phyloP scores from a whole-genome alignment of 1,139 yeast genomes.

The Scheffersomyces segobiensis region DNA sequence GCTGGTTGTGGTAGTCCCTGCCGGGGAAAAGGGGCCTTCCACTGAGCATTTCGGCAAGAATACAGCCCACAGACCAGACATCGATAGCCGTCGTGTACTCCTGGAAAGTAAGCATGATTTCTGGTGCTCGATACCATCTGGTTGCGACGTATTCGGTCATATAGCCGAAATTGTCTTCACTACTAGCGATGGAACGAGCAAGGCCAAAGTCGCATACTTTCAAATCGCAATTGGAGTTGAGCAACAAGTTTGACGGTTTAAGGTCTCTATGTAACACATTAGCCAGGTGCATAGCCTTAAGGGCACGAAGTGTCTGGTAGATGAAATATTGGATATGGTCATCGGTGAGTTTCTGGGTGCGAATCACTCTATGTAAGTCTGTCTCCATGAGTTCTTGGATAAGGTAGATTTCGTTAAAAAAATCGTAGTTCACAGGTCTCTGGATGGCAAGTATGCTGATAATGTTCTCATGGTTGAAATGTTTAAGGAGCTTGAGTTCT shows the following conservation, averaged over 20 bases:
- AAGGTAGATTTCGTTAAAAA: constrained; percentile 83
- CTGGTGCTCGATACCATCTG: constrained; percentile 97
- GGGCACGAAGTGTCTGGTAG: constrained; percentile 86
- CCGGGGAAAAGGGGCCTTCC: constrained; percentile 94
- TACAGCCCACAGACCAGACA: constrained; percentile 97
- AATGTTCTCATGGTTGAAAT: constrained; percentile 90
- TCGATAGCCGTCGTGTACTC: constrained; percentile 95
- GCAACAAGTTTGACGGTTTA: constrained; percentile 83
- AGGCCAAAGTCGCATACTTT: constrained; percentile 95
- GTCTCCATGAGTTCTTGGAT: constrained; percentile 97
- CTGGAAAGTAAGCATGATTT: constrained; percentile 91
- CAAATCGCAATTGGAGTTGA: constrained; percentile 91
- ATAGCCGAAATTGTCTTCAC: constrained; percentile 65
- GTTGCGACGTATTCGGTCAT: constrained; percentile 98
- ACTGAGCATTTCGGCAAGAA: constrained; percentile 85
- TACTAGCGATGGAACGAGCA: constrained; percentile 58
- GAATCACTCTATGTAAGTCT: constrained; percentile 86
- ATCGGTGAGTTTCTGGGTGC: constrained; percentile 81
- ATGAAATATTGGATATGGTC: constrained; percentile 93
- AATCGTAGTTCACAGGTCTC: constrained; percentile 73
- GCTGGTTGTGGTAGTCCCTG: constrained; percentile 87
- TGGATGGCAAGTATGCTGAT: constrained; percentile 89
- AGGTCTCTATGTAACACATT: constrained; percentile 91
- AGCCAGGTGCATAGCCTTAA: constrained; percentile 88
- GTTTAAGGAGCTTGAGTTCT: constrained; percentile 83